Evolutionary conservation across 1,284 basidiomycete genomes (phyloP), one percentile per base, ranked within the genome.

Genomic region (Tylopilus orsonianus): DNA sequence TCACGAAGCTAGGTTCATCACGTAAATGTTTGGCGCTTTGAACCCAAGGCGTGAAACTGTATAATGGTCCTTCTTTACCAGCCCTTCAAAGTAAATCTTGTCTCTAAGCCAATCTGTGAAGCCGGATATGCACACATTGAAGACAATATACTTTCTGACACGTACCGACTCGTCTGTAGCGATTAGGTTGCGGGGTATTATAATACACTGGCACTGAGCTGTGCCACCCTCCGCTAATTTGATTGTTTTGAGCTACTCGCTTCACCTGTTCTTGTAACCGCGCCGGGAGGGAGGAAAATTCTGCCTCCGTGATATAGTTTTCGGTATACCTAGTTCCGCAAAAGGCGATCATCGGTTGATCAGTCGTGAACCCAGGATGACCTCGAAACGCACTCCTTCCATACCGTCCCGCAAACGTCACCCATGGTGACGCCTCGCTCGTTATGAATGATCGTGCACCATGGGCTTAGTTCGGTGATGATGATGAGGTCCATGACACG

Each of bases 401-500:
- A 87, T 35, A 90, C 65, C 8, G 74, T 68, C 2, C 73, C 73
- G 58, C 82, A 86, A 23, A 91, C 75, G 61, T 91, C 86, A 22
- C 75, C 75, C 50, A 87, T 73, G 1, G 85, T 89, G 9, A 91
- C 87, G 1, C 88, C 88, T 2, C 70, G 65, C 9, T 84, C 80
- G 58, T 87, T 90, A 61, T 74, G 80, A 38, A 91, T 75, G 50
- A 82, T 80, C 9, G 87, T 88, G 63, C 87, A 89, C 88, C 88
- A 91, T 2, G 88, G 88, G 40, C 79, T 83, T 34, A 75, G 68
- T 40, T 81, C 77, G n/a, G 81, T 82, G 62, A 91, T 83, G 54
- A 91, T 74, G 54, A 86, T 79, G 50, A 91, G 68, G 56, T 87
- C 80, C 20, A 73, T 70, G n/a, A 90, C 83, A 37, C 88, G 81